Evolutionary conservation across 345 rosid species (phyloP), one percentile per base, ranked within the genome.

Genomic region (Jatropha curcas): DNA sequence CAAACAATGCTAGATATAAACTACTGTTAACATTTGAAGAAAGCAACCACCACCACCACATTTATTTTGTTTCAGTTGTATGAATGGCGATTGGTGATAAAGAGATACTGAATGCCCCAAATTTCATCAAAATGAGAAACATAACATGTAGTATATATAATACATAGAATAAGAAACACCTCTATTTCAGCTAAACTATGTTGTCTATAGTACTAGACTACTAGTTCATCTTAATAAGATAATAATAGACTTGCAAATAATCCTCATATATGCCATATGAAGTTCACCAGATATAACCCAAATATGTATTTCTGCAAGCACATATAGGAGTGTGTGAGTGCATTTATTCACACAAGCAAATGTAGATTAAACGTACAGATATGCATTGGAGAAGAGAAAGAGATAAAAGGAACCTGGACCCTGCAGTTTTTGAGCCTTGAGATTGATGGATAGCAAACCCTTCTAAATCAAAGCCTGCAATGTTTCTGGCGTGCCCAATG

Each of bases 391-490:
- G 51, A 4, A 14, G 51, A 12, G 12, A 8, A 17, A 13, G 22
- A n/a, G 31, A 4, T 7, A 48, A 14, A 14, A 33, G 34, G 61
- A 17, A 77, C 81, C 81, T 77, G 70, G 60, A 55, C 55, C 65
- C 70, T 10, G 55, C 77, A 61, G 73, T 57, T 62, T 53, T 61
- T 31, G 37, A 43, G 25, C 27, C 70, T 72, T 73, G 60, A 43
- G 65, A 66, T 28, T 73, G 76, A 62, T 77, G 81, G 64, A 28
- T n/a, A 14, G 70, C 35, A 19, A 77, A n/a, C 4, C 65, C 76
- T 72, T 77, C 80, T n/a, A 66, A 67, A 7, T 77, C 81, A 68
- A 60, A 67, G 34, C 73, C 70, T 28, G 50, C 55, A 43, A 64
- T 4, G 22, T 48, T 77, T 67, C 77, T 77, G 50, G 69, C 50